Conservation (phyloP, 2,329 filamentous ascomycete genomes). For the Nothophoma quercina region DNA sequence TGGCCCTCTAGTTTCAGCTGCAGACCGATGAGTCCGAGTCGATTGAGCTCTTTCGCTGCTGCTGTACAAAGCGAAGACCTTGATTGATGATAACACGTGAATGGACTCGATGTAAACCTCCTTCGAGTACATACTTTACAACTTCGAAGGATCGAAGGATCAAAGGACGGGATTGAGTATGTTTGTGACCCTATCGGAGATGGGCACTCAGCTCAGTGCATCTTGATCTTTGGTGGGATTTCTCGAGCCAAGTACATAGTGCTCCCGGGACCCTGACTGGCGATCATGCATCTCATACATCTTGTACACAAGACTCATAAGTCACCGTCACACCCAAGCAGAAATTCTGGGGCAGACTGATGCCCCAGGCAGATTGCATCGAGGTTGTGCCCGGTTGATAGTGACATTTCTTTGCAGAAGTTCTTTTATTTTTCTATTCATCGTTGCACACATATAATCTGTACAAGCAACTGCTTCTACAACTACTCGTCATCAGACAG, state of each 20-base stretch:
- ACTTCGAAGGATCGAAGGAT: background rate
- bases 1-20: background rate
- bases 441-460: no score
- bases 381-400: no score
- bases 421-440: no score
- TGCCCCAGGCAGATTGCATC: no score
- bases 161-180: background rate
- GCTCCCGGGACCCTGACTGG: background rate
- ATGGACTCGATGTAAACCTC: background rate
- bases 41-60: background rate
- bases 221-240: slow-evolving; percentile 1
- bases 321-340: slow-evolving; percentile 9
- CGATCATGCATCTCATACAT: slow-evolving; percentile 9
- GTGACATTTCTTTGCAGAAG: no score
- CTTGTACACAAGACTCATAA: slow-evolving; percentile 10
- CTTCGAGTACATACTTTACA: background rate
- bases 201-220: background rate
- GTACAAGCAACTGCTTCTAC: no score
- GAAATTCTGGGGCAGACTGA: no score
- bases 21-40: slow-evolving; percentile 9
- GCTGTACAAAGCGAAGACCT: background rate
- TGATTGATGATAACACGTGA: background rate
- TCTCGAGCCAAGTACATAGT: slow-evolving; percentile 4
- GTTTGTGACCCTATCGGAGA: background rate
- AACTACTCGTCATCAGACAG: no score